phyloP scores from a whole-genome alignment of 108 stramenopile genomes.

The Nitzschia sp. region DNA sequence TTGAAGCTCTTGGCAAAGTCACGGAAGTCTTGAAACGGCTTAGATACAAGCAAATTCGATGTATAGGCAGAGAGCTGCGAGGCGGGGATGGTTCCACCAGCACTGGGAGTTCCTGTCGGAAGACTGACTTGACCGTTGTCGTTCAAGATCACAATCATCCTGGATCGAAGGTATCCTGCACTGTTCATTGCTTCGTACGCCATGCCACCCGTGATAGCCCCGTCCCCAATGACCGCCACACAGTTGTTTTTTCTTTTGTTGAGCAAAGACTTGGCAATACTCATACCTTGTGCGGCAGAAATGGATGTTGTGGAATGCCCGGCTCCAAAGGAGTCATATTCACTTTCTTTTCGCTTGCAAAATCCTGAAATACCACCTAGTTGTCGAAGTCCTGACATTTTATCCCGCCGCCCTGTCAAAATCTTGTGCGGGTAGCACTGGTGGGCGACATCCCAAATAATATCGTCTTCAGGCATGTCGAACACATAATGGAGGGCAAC shows the following conservation, averaged over 20 bases:
- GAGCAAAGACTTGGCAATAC: conserved; percentile 86
- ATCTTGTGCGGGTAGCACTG: conserved; percentile 99
- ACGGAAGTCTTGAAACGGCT: conserved; percentile 96
- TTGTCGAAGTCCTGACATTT: conserved; percentile 85
- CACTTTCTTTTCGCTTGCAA: conserved; percentile 92
- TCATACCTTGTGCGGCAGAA: conserved; percentile 95
- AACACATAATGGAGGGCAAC: conserved; percentile 97
- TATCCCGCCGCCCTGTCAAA: conserved; percentile 88
- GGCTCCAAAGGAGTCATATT: conserved; percentile 96
- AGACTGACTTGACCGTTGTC: conserved; percentile 98
- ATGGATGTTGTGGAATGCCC: conserved; percentile 94
- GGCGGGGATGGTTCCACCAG: conserved; percentile 91
- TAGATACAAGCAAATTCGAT: conserved; percentile 88
- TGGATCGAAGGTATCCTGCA: conserved; percentile 89
- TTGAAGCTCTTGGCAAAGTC: conserved; percentile 93
- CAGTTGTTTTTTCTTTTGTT: conserved; percentile 92
- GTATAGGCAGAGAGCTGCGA: conserved; percentile 91
- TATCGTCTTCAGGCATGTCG: conserved; percentile 97
- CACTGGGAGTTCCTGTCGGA: conserved; percentile 95
- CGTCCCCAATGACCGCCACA: conserved; percentile 97
- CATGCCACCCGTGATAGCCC: conserved; percentile 99
- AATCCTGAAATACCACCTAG: conserved; percentile 93
- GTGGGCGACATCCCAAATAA: conserved; percentile 98
- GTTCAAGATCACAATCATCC: conserved; percentile 97
- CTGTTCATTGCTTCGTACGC: conserved; percentile 99